Base-by-base conservation (phyloP, 2,329 filamentous ascomycete genomes). In the Chaetothyriales sp. region DNA sequence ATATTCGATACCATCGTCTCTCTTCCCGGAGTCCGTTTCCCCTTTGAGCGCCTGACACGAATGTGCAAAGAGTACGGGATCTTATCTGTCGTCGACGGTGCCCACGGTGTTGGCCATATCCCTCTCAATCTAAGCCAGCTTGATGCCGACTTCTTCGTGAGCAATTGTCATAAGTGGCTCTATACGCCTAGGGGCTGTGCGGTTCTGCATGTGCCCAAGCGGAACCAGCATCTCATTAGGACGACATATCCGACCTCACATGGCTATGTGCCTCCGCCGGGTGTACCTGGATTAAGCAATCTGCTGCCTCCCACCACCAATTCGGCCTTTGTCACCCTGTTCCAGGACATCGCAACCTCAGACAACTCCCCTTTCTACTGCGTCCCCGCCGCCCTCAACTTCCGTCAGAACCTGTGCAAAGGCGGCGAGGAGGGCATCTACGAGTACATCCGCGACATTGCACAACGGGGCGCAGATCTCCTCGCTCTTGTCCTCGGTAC, bases 131-230 rank as follows among this genome's bases (percentile, higher is more conserved):
- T 95, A 12, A 56, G 63, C 0, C 65, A 68, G 3, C 68, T 88
- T 2, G 77, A 88, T 55, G 81, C 87, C 0, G 89, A 95, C 65
- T 95, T 94, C 68, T 86, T 93, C 62, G 76, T 90, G 12, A 83
- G 76, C 50, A 95, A 95, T 65, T 86, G 81, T 59, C 86, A 94
- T 70, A 94, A 94, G 71, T 96, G 90, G 90, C 78, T 95, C 6
- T 81, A 79, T 61, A 78, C 79, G 0, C 90, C 89, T 0, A 80
- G 89, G 28, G 83, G 82, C 15, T 88, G 84, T 63, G 87, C 87
- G 2, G 71, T 92, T 3, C 78, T 95, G 57, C 84, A 93, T 66
- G 84, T 92, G 1, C 84, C 88, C 0, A 53, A 72, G 18, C 75
- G 83, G 19, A 88, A 93, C 65, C 90, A 95, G 64, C 69, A 72